These are phyloP conservation scores for Eucalyptus polybractea DNA, from an alignment of 345 rosid genomes.

Conservation along the genomic window DNA sequence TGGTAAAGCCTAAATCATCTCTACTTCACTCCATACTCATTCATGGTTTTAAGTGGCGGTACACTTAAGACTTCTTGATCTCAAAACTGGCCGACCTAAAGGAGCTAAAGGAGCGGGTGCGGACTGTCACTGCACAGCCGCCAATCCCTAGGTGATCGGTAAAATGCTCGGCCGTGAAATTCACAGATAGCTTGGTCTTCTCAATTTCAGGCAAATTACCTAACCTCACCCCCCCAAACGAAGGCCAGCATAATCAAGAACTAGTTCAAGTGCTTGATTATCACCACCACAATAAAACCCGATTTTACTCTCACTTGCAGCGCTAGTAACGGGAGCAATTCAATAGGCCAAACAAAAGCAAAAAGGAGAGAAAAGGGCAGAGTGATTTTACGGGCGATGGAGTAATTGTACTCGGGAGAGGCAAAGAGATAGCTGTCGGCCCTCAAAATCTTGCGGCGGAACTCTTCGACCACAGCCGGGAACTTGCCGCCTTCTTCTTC, in stretches of 20 bases:
- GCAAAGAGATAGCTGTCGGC: slow-evolving; percentile 76
- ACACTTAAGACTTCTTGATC: not conserved
- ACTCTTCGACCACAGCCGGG: slow-evolving; percentile 53
- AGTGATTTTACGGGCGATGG: slow-evolving; percentile 34
- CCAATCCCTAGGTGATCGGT: not conserved
- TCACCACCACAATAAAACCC: not conserved
- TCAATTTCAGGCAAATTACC: not conserved
- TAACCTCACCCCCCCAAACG: not conserved
- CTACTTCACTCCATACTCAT: not conserved
- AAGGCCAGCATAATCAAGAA: not conserved
- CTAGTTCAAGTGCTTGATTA: not conserved
- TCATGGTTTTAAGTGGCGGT: not conserved
- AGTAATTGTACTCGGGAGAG: slow-evolving; percentile 72
- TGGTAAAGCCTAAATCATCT: not conserved
- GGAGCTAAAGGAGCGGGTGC: not conserved
- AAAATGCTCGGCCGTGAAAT: not conserved
- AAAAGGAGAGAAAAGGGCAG: not conserved
- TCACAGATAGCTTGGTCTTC: not conserved
- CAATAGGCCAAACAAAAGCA: not conserved
- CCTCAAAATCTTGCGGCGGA: slow-evolving; percentile 42
- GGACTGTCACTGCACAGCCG: not conserved
- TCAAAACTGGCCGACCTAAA: not conserved
- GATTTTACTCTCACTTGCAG: not conserved
- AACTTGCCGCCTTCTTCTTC: slow-evolving; percentile 40
- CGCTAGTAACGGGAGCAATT: not conserved